phyloP scores from a whole-genome alignment of 2,329 filamentous ascomycete species.

The Alternaria sp. region DNA sequence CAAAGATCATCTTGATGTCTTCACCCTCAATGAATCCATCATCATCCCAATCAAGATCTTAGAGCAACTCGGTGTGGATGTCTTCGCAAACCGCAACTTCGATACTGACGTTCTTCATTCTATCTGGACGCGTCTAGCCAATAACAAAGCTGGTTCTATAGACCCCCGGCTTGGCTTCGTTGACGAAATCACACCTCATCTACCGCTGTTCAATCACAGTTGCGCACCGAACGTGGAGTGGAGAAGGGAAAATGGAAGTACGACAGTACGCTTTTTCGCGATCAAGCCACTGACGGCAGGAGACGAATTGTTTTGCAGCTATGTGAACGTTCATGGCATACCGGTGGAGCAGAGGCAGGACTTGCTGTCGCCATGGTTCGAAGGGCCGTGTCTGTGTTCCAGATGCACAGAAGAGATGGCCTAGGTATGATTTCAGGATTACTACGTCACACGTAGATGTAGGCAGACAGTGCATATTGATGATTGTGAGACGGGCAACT shows the following conservation, averaged over 20 bases:
- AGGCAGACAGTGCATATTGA: background rate
- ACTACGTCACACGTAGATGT: background rate
- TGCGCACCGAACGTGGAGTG: conserved; percentile 39
- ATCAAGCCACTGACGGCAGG: background rate
- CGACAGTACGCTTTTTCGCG: conserved; percentile 18
- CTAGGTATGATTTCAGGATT: background rate
- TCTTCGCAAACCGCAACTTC: conserved; percentile 22
- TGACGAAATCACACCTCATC: conserved; percentile 33
- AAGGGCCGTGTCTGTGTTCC: conserved; percentile 14
- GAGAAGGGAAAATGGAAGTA: conserved; percentile 14
- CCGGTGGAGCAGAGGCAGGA: conserved; percentile 5
- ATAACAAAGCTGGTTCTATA: conserved; percentile 41
- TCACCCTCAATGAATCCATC: conserved; percentile 39
- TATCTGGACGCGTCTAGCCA: conserved; percentile 40
- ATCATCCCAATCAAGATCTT: conserved; percentile 35
- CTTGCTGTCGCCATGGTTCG: conserved; percentile 24
- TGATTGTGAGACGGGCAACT: background rate
- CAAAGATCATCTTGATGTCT: conserved; percentile 34
- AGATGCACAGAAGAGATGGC: conserved; percentile 11
- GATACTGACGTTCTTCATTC: conserved; percentile 42
- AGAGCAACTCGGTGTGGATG: conserved; percentile 33
- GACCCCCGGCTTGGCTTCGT: conserved; percentile 32
- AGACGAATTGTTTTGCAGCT: conserved; percentile 24
- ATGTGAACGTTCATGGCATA: conserved; percentile 11
- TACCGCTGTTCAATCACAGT: conserved; percentile 45